These are phyloP conservation scores for Aschersonia sp. DNA, from an alignment of 2,329 filamentous ascomycete genomes.

Conservation along the genomic window DNA sequence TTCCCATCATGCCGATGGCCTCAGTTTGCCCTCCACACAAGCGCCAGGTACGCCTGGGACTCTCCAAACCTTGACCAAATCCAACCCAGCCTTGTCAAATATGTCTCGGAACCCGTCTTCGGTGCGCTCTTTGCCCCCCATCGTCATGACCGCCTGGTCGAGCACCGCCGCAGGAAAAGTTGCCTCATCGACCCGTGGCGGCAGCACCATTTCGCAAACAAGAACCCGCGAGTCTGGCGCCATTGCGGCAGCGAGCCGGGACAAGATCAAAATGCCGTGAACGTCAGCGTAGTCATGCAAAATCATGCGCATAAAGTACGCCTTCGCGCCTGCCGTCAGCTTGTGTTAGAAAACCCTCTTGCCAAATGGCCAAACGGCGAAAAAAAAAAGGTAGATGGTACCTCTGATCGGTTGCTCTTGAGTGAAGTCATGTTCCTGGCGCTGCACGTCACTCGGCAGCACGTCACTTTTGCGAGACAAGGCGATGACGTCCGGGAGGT, in stretches of 20 bases:
- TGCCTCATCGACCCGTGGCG: constrained; percentile 13
- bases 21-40: constrained; percentile 11
- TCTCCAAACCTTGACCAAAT: constrained; percentile 13
- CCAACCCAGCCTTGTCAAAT: constrained; percentile 14
- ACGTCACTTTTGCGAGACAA: constrained; percentile 8
- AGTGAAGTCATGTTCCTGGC: constrained; percentile 15
- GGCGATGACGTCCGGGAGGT: constrained; percentile 12
- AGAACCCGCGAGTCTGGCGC: constrained; percentile 13
- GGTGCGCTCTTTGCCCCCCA: constrained; percentile 18
- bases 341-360: not conserved
- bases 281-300: constrained; percentile 17
- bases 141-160: constrained; percentile 18
- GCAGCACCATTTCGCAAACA: constrained; percentile 18
- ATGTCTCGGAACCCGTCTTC: constrained; percentile 13
- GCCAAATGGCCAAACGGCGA: too few species aligned
- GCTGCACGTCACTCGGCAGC: constrained; percentile 9
- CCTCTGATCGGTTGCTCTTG: constrained; percentile 15
- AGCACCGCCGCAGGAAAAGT: constrained; percentile 15
- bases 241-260: constrained; percentile 13
- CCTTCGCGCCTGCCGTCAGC: constrained; percentile 13
- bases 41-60: constrained; percentile 10
- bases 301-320: constrained; percentile 20
- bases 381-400: constrained; percentile 1
- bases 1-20: not conserved
- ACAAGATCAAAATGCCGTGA: constrained; percentile 13